Percentiles rank a stretch among this genome's conserved stretches.
These are phyloP conservation scores for Microsporum canis DNA, from an alignment of 2,329 filamentous ascomycete genomes.

Conservation along the genomic window DNA sequence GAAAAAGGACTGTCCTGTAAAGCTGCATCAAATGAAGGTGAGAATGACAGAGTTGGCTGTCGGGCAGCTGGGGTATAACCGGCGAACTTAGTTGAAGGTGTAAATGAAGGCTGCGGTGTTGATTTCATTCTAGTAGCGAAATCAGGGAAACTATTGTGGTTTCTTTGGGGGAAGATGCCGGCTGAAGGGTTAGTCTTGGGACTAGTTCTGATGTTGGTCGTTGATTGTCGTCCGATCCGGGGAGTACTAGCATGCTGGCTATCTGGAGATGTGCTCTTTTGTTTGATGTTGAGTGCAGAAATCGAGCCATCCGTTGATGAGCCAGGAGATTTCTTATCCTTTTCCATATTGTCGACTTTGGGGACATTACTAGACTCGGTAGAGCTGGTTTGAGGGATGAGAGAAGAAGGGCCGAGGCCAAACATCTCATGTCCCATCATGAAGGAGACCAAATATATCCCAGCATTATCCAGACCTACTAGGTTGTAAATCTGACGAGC, in stretches of 20 bases:
- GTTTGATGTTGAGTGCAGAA: neutral
- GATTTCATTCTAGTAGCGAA: neutral
- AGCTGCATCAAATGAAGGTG: conserved; percentile 14
- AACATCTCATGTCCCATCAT: conserved; percentile 31
- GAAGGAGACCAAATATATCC: conserved; percentile 29
- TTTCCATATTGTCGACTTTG: neutral
- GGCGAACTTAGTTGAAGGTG: neutral
- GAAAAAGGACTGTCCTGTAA: conserved; percentile 12
- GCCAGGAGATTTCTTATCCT: neutral
- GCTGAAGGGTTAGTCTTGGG: neutral
- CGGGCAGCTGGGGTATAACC: neutral
- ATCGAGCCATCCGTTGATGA: neutral
- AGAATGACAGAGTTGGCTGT: conserved; percentile 1
- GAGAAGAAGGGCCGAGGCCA: conserved; percentile 21
- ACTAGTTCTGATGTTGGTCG: neutral
- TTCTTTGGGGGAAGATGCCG: neutral
- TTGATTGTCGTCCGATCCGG: neutral
- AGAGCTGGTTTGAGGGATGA: neutral
- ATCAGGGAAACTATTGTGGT: neutral
- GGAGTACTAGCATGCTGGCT: neutral
- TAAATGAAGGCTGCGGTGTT: conserved; percentile 8
- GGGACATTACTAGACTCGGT: neutral
- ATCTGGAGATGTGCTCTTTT: neutral
- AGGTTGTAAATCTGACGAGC: conserved; percentile 22
- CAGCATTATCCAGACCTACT: conserved; percentile 30